These are phyloP conservation scores for Sesbania bispinosa DNA, from an alignment of 306 rosid genomes.

Conservation along the genomic window DNA sequence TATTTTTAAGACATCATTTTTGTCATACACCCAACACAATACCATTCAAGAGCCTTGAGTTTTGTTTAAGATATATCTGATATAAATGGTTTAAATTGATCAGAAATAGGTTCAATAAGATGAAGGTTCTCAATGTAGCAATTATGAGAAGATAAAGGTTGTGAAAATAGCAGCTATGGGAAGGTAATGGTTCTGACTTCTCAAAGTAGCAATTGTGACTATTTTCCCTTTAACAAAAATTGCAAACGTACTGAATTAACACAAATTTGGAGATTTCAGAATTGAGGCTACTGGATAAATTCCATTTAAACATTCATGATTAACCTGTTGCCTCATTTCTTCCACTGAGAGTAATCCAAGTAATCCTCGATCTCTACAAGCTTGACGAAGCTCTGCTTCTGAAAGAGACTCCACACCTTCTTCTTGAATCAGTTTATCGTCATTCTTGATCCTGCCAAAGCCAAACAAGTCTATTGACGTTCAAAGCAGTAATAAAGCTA, in stretches of 20 bases:
- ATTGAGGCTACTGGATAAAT: not conserved
- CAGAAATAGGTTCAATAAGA: not conserved
- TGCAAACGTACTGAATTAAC: not conserved
- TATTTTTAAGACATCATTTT: not conserved
- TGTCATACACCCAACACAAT: not conserved
- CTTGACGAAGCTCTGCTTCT: slow-evolving; percentile 82
- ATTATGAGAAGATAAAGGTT: slow-evolving; percentile 9
- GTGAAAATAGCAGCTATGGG: not conserved
- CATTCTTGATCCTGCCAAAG: slow-evolving; percentile 70
- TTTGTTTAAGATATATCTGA: not conserved
- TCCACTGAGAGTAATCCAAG: slow-evolving; percentile 83
- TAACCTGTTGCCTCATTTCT: slow-evolving; percentile 87
- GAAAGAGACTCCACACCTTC: slow-evolving; percentile 88
- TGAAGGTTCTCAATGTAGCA: not conserved
- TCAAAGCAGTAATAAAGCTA: not conserved
- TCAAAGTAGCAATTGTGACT: slow-evolving; percentile 16
- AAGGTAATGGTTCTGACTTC: slow-evolving; percentile 6
- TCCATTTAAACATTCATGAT: not conserved
- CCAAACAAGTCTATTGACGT: slow-evolving; percentile 21
- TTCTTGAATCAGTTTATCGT: slow-evolving; percentile 67
- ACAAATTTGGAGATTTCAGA: not conserved
- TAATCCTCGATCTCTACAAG: slow-evolving; percentile 86
- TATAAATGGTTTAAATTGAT: not conserved
- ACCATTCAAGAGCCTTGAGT: not conserved
- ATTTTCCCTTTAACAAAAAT: not conserved